Percentiles rank a stretch among this genome's conserved stretches.
Evolutionary conservation across 768 basidiomycete species (phyloP).

Genomic region (Cystobasidium onofrii): DNA sequence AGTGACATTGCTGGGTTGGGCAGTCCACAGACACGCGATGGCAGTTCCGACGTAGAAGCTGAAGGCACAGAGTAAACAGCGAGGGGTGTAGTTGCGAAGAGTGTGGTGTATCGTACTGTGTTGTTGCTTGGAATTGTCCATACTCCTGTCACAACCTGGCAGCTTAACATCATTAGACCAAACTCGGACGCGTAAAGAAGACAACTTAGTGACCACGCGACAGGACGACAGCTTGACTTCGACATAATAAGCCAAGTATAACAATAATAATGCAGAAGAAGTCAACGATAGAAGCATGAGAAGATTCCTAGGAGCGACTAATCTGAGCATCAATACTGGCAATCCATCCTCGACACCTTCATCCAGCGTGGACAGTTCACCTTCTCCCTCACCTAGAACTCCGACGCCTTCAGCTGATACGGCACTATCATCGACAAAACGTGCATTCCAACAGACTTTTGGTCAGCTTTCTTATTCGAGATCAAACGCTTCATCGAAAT

Average conservation of each 20-base stretch:
- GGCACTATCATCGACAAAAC: neutral
- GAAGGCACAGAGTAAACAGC: too few species aligned
- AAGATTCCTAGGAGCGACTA: neutral
- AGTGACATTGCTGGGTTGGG: too few species aligned
- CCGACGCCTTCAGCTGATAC: neutral
- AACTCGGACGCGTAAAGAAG: too few species aligned
- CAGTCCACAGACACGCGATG: too few species aligned
- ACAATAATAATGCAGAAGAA: neutral
- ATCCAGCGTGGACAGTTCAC: neutral
- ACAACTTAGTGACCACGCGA: neutral
- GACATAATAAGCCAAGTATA: too few species aligned
- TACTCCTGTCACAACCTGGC: too few species aligned
- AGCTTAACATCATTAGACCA: too few species aligned
- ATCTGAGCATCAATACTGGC: neutral
- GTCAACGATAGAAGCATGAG: neutral
- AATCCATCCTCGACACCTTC: neutral
- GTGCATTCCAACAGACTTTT: constrained; percentile 13
- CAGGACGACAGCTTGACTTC: neutral
- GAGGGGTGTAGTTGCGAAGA: too few species aligned
- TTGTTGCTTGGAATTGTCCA: too few species aligned
- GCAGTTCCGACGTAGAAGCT: too few species aligned
- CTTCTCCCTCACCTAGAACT: neutral
- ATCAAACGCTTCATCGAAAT: neutral
- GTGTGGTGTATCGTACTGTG: too few species aligned
- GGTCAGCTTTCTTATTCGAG: constrained; percentile 4